These are phyloP conservation scores for Xylariaceae sp. DNA, from an alignment of 2,329 filamentous ascomycete species.

Conservation along the genomic window DNA sequence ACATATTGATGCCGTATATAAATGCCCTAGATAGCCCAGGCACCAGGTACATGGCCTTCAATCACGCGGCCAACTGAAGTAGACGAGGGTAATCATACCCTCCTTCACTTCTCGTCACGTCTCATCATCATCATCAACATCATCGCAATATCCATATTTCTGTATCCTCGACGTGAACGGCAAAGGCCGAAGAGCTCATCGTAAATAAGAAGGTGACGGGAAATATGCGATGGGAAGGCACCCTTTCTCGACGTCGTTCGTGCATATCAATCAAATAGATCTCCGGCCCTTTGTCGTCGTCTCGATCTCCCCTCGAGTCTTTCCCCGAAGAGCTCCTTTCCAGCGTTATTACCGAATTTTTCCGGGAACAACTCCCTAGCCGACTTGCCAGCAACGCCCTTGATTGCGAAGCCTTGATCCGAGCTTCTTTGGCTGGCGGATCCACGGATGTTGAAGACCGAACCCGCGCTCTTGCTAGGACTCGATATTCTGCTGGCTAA, in stretches of 20 bases:
- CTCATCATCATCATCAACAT: no score
- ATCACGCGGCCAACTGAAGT: no score
- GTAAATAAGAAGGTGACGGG: neutral
- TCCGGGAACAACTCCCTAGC: slow-evolving; percentile 71
- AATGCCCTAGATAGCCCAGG: no score
- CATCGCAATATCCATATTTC: no score
- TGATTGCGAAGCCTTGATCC: slow-evolving; percentile 64
- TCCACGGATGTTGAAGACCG: slow-evolving; percentile 63
- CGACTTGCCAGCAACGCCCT: slow-evolving; percentile 58
- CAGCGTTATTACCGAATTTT: slow-evolving; percentile 61
- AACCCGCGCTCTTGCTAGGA: slow-evolving; percentile 30
- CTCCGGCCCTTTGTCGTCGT: slow-evolving; percentile 69
- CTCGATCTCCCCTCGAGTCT: slow-evolving; percentile 60
- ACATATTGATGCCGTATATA: no score
- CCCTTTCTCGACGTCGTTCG: neutral
- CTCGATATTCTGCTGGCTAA: slow-evolving; percentile 42
- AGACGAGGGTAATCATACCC: no score
- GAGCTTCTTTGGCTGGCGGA: slow-evolving; percentile 50
- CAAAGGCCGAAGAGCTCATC: neutral
- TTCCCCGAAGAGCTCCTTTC: slow-evolving; percentile 71
- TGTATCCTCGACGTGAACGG: neutral
- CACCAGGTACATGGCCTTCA: no score
- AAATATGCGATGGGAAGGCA: neutral
- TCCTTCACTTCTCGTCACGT: no score
- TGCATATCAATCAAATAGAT: slow-evolving; percentile 68